phyloP scores from a whole-genome alignment of 2,329 filamentous ascomycete species.

The Monilinia vaccinii-corymbosi region DNA sequence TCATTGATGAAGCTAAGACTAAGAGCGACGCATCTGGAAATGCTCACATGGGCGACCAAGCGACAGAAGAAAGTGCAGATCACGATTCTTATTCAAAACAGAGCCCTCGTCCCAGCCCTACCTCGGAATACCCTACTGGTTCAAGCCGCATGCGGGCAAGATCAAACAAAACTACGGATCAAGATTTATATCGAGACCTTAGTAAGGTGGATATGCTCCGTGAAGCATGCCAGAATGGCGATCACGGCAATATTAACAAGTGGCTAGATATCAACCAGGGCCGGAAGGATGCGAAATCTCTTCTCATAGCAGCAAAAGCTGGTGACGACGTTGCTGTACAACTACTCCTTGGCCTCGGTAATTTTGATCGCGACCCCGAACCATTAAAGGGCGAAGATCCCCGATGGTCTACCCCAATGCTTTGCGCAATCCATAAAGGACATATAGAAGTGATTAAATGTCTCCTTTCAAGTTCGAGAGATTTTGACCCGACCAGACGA shows the following conservation, averaged over 20 bases:
- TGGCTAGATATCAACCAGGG: slow-evolving; percentile 44
- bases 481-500: slow-evolving; percentile 73
- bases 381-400: slow-evolving; percentile 46
- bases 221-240: slow-evolving; percentile 50
- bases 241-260: slow-evolving; percentile 51
- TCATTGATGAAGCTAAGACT: slow-evolving; percentile 53
- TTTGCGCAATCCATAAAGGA: slow-evolving; percentile 83
- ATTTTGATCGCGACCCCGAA: slow-evolving; percentile 58
- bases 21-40: slow-evolving; percentile 41
- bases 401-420: slow-evolving; percentile 83
- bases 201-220: slow-evolving; percentile 43
- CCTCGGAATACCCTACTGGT: slow-evolving; percentile 24
- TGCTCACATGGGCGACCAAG: slow-evolving; percentile 49
- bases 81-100: slow-evolving; percentile 44
- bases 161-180: slow-evolving; percentile 55
- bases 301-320: slow-evolving; percentile 85
- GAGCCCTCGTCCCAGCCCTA: slow-evolving; percentile 50
- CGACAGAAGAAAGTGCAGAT: slow-evolving; percentile 31
- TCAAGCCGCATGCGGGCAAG: slow-evolving; percentile 38
- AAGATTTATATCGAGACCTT: slow-evolving; percentile 50
- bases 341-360: slow-evolving; percentile 39
- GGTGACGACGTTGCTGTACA: slow-evolving; percentile 58
- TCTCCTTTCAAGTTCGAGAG: slow-evolving; percentile 68
- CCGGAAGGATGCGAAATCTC: slow-evolving; percentile 69
- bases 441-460: slow-evolving; percentile 79